These are phyloP conservation scores for Ceratopteris richardii DNA, from an alignment of 75 land plant species.

Conservation along the genomic window DNA sequence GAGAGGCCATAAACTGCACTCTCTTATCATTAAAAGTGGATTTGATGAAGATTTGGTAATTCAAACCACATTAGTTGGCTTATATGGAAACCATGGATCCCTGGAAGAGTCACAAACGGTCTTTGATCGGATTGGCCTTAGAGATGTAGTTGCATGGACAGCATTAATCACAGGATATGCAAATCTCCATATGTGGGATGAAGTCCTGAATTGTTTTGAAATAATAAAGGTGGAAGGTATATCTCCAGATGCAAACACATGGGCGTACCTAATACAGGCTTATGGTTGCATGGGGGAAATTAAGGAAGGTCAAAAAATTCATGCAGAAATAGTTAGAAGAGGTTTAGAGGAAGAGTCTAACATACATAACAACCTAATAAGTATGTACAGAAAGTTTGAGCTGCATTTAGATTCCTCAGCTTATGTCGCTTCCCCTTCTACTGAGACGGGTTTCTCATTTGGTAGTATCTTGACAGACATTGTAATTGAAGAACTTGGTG, in stretches of 20 bases:
- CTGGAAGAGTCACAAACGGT: constrained; percentile 8
- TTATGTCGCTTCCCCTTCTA: no score
- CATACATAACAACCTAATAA: neutral
- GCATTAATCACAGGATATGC: constrained; percentile 22
- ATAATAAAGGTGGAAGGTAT: constrained; percentile 11
- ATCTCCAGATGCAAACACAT: constrained; percentile 18
- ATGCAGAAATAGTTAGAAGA: constrained; percentile 9
- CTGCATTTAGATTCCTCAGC: no score
- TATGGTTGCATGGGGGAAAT: constrained; percentile 14
- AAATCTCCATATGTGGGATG: constrained; percentile 7
- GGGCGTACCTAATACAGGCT: constrained; percentile 14
- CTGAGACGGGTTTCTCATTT: no score
- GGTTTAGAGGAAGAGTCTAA: neutral
- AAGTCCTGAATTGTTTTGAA: constrained; percentile 13
- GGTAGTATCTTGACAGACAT: no score
- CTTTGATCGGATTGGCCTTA: constrained; percentile 15
- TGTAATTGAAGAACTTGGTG: no score
- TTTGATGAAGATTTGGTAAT: constrained; percentile 15
- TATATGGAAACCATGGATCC: constrained; percentile 30
- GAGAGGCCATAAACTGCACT: constrained; percentile 15
- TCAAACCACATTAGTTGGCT: constrained; percentile 21
- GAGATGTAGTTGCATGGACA: constrained; percentile 25
- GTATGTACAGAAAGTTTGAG: constrained; percentile 29
- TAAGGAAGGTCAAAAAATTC: constrained; percentile 15
- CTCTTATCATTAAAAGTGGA: constrained; percentile 3